A percentile compares a stretch with the other conserved stretches of the same genome.
phyloP scores from a whole-genome alignment of 2,329 filamentous ascomycete genomes.

The Hymenoscyphus occultus region DNA sequence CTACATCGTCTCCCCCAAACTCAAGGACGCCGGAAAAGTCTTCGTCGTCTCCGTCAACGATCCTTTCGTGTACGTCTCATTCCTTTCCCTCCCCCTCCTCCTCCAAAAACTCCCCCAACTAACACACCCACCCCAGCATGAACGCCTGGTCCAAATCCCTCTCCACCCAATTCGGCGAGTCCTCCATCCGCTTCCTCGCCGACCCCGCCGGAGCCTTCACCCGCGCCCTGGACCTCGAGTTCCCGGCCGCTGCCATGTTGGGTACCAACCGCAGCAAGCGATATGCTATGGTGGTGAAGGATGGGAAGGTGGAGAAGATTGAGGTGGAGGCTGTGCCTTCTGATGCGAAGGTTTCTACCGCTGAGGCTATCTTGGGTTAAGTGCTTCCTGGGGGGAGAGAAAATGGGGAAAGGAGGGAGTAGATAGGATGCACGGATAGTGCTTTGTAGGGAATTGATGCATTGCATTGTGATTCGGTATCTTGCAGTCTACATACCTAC shows the following conservation, averaged over 20 bases:
- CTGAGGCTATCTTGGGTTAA: slow-evolving; percentile 47
- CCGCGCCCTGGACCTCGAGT: slow-evolving; percentile 76
- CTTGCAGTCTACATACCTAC: too few species aligned
- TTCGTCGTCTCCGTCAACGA: slow-evolving; percentile 95
- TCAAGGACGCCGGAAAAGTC: slow-evolving; percentile 77
- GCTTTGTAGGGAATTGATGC: too few species aligned
- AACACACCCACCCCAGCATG: slow-evolving; percentile 55
- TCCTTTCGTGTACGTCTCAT: slow-evolving; percentile 74
- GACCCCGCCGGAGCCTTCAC: slow-evolving; percentile 80
- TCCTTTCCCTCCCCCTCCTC: neutral
- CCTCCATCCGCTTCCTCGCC: slow-evolving; percentile 83
- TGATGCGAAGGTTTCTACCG: slow-evolving; percentile 51
- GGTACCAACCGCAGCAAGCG: slow-evolving; percentile 82
- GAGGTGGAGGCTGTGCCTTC: slow-evolving; percentile 89
- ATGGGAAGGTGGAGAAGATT: slow-evolving; percentile 79
- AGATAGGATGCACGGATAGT: neutral
- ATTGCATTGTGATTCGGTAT: too few species aligned
- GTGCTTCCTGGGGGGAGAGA: too few species aligned
- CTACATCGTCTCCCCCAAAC: slow-evolving; percentile 75
- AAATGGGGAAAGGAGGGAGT: too few species aligned
- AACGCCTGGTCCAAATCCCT: slow-evolving; percentile 82
- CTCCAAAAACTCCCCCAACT: slow-evolving; percentile 5
- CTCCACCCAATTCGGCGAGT: slow-evolving; percentile 53
- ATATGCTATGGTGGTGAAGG: slow-evolving; percentile 77
- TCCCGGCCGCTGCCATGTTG: slow-evolving; percentile 77